Base-by-base conservation (phyloP, 257 asterid genomes). In the Vinca minor region DNA sequence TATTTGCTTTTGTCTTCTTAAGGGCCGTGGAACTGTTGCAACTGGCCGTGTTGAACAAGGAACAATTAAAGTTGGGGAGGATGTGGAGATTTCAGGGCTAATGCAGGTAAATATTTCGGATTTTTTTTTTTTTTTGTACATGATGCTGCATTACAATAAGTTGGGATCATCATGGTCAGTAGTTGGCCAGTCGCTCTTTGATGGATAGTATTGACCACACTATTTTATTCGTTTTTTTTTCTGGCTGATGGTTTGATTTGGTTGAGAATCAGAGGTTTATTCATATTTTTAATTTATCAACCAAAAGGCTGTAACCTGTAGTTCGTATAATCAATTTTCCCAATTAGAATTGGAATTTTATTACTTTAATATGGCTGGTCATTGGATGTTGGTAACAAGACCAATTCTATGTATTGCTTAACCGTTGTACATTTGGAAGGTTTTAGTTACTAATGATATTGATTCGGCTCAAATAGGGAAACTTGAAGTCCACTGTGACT, bases 1-100 rank as follows among this genome's bases (percentile, higher is more conserved):
- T 50, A n/a, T 44, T 46, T 61, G 45, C 3, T 26, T 34, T 50
- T 59, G 50, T 63, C 62, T 70, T 77, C 55, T 47, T 36, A 66
- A 93, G 99, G 99, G 99, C 26, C 97, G 99, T 77, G 99, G 99
- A 75, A 93, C 99, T 56, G 99, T 93, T 79, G 99, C 99, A 54
- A 93, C 99, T 31, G 99, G 99, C 70, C 96, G 99, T 67, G 79
- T 93, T 58, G 99, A 93, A 70, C 99, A 93, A 77, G 99, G 99
- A 59, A 54, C 79, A 23, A 77, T 93, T 63, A 93, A 93, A 74
- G 83, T 84, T 21, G 99, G 99, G 8, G 99, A 93, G 36, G 99
- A 93, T 72, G 95, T 93, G 29, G 97, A 93, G 80, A 87, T 93
- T 68, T 71, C 83, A 78, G 99, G 99, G 72, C 72, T 93, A 64